These are phyloP conservation scores for Pascua guehoae DNA, from an alignment of 1,284 basidiomycete species.

Conservation along the genomic window DNA sequence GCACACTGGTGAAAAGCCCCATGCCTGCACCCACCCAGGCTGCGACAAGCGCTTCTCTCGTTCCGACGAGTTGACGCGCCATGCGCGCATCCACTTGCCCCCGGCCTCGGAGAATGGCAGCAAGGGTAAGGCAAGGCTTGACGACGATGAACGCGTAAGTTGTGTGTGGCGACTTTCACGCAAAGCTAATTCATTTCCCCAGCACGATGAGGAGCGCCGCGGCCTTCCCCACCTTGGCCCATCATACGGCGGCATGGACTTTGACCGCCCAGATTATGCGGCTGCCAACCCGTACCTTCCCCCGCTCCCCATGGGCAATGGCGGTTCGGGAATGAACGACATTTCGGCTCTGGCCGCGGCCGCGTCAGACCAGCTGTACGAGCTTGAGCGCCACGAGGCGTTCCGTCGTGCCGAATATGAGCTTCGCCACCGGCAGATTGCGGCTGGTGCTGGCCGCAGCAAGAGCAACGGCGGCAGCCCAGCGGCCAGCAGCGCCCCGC, in stretches of 20 bases:
- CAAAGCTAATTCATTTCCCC: neutral
- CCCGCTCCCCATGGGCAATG: conserved; percentile 25
- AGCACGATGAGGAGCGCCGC: conserved; percentile 36
- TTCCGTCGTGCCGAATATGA: conserved; percentile 79
- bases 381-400: conserved; percentile 79
- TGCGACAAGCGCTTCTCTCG: conserved; percentile 98
- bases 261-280: conserved; percentile 37
- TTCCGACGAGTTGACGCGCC: conserved; percentile 93
- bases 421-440: conserved; percentile 59
- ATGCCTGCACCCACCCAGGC: conserved; percentile 84
- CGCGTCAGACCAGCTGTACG: conserved; percentile 79
- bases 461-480: conserved; percentile 64
- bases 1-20: conserved; percentile 97
- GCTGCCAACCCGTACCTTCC: conserved; percentile 34
- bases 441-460: conserved; percentile 43
- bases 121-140: conserved; percentile 3
- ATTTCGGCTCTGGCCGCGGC: conserved; percentile 68
- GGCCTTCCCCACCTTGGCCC: conserved; percentile 41
- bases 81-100: conserved; percentile 81
- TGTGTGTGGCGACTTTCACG: too few species aligned
- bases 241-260: conserved; percentile 44
- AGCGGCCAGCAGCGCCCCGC: conserved; percentile 30
- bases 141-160: neutral
- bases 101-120: conserved; percentile 31
- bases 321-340: conserved; percentile 49